These are phyloP conservation scores for Cladosporium sp. DNA, from an alignment of 2,329 filamentous ascomycete species.

Conservation along the genomic window DNA sequence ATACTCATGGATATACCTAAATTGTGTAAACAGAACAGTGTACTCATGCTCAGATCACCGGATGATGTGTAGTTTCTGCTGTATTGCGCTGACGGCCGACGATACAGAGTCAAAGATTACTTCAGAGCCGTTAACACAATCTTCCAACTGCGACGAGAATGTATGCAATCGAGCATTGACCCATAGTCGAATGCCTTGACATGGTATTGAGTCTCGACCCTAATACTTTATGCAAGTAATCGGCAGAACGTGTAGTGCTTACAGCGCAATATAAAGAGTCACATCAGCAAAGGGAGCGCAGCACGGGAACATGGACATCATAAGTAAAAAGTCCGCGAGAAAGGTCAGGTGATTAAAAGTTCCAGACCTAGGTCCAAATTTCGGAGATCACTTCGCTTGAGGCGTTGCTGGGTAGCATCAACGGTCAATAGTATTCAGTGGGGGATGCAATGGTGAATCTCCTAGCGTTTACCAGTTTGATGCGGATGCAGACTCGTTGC, in stretches of 20 bases:
- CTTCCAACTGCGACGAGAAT: neutral
- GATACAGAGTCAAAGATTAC: neutral
- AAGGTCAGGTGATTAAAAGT: neutral
- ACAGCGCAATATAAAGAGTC: neutral
- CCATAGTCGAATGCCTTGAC: neutral
- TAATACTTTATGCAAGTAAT: too few species aligned
- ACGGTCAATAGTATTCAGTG: slow-evolving; percentile 16
- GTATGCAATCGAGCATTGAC: neutral
- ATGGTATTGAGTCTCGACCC: neutral
- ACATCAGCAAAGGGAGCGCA: neutral
- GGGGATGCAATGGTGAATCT: neutral
- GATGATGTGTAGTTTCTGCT: neutral
- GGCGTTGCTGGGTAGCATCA: slow-evolving; percentile 10
- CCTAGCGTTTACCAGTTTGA: neutral
- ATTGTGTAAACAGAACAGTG: neutral
- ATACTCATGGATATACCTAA: neutral
- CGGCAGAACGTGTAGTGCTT: neutral
- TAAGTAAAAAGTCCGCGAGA: neutral
- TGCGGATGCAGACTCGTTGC: neutral
- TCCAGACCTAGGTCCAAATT: neutral
- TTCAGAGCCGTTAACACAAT: neutral
- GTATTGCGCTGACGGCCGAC: neutral
- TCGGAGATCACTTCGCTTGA: slow-evolving; percentile 3
- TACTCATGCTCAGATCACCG: neutral
- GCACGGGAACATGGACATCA: neutral